Percentiles rank a stretch among this genome's conserved stretches.
Conservation (phyloP, 1,284 basidiomycete species). For the Vanrija pseudolonga region DNA sequence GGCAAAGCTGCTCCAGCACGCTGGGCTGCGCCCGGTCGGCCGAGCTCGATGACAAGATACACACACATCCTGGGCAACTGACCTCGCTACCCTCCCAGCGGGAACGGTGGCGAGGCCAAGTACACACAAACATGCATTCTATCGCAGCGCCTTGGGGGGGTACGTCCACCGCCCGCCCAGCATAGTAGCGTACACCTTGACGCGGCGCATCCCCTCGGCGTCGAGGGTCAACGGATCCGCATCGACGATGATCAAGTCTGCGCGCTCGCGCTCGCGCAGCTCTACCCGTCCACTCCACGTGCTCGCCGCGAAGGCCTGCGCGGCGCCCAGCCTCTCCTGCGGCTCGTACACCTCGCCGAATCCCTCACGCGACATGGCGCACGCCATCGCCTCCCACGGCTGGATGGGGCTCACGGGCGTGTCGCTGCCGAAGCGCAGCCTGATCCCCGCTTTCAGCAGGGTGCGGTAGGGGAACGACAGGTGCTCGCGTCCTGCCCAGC, state of each 20-base stretch:
- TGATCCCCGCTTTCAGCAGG: conserved; percentile 27
- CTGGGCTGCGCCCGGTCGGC: too few species aligned
- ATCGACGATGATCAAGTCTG: conserved; percentile 30
- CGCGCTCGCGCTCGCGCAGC: conserved; percentile 13
- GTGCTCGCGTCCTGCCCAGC: conserved; percentile 32
- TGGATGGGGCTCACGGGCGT: conserved; percentile 34
- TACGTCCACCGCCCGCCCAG: conserved; percentile 37
- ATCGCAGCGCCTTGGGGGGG: background rate
- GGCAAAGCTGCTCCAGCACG: too few species aligned
- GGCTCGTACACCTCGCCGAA: conserved; percentile 10
- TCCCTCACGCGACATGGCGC: conserved; percentile 20
- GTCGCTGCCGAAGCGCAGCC: conserved; percentile 35
- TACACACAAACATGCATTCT: too few species aligned
- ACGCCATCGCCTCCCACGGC: conserved; percentile 40
- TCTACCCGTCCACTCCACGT: conserved; percentile 1
- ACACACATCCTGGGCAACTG: too few species aligned
- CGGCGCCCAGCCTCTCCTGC: conserved; percentile 18
- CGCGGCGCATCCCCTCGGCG: conserved; percentile 26
- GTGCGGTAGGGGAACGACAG: conserved; percentile 30
- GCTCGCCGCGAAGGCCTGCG: conserved; percentile 19
- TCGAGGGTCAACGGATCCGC: conserved; percentile 26
- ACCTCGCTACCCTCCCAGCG: too few species aligned
- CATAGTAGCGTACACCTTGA: conserved; percentile 35
- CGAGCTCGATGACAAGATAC: too few species aligned
- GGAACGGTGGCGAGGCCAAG: too few species aligned